Conservation (phyloP, 495 filamentous ascomycete species). For the Penicillium coprophilum region DNA sequence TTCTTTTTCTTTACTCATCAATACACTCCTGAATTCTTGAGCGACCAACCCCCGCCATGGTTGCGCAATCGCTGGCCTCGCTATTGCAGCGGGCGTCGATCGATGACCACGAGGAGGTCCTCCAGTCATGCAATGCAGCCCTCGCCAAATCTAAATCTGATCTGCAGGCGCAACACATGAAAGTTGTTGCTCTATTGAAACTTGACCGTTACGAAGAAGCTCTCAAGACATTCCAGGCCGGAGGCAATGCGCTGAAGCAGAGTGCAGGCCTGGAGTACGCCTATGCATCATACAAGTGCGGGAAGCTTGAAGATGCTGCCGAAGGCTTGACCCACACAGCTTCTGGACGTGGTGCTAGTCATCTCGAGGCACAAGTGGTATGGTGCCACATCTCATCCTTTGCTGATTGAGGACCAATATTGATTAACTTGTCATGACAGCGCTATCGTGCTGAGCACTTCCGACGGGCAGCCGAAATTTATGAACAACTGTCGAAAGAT, state of each 20-base stretch:
- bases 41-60: constrained; percentile 34
- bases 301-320: constrained; percentile 69
- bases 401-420: constrained; percentile 7
- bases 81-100: constrained; percentile 60
- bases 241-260: constrained; percentile 64
- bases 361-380: constrained; percentile 87
- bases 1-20: not conserved
- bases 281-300: constrained; percentile 89
- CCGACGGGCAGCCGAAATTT: constrained; percentile 64
- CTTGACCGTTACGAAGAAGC: constrained; percentile 94
- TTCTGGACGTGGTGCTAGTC: constrained; percentile 62
- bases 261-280: constrained; percentile 74
- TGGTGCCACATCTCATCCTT: constrained; percentile 23
- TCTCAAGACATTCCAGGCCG: constrained; percentile 70
- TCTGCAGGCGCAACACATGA: constrained; percentile 68
- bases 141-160: constrained; percentile 65
- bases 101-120: constrained; percentile 71
- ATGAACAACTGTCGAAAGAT: constrained; percentile 58
- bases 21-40: not conserved
- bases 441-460: constrained; percentile 86
- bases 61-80: constrained; percentile 52
- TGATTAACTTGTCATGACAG: constrained; percentile 33
- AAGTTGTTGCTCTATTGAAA: constrained; percentile 82
- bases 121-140: constrained; percentile 67
- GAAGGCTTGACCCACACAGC: constrained; percentile 52